phyloP scores from a whole-genome alignment of 495 filamentous ascomycete genomes.

The Hypoxylon fragiforme region DNA sequence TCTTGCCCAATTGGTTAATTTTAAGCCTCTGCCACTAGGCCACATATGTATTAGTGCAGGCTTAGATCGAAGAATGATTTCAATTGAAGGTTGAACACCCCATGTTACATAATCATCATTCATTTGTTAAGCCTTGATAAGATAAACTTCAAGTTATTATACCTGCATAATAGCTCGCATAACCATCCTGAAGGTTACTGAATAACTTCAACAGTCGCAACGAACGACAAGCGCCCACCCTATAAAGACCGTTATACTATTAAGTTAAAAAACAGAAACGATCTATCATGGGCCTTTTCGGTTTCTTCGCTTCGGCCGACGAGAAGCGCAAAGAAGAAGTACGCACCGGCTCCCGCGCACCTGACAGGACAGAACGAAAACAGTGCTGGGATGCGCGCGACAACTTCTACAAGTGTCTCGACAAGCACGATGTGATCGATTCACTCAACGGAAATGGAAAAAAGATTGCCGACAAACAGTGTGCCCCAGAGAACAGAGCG shows the following conservation, averaged over 20 bases:
- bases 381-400: conserved; percentile 88
- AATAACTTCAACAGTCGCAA: no score
- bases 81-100: no score
- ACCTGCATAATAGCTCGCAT: no score
- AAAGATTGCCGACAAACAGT: conserved; percentile 64
- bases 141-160: background rate
- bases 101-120: background rate
- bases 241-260: no score
- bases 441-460: conserved; percentile 68
- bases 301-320: conserved; percentile 46
- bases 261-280: no score
- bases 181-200: no score
- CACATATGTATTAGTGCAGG: background rate
- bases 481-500: conserved; percentile 62
- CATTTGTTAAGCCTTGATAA: background rate
- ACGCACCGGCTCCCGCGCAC: conserved; percentile 66
- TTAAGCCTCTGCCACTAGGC: background rate
- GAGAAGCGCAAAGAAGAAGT: conserved; percentile 56
- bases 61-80: no score
- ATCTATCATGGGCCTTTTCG: conserved; percentile 52
- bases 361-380: conserved; percentile 73
- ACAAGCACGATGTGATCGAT: conserved; percentile 79
- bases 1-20: background rate
- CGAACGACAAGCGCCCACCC: no score
- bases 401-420: conserved; percentile 81